Conservation (phyloP, 164 flowering plant genomes). For the Magnolia changhungtana region DNA sequence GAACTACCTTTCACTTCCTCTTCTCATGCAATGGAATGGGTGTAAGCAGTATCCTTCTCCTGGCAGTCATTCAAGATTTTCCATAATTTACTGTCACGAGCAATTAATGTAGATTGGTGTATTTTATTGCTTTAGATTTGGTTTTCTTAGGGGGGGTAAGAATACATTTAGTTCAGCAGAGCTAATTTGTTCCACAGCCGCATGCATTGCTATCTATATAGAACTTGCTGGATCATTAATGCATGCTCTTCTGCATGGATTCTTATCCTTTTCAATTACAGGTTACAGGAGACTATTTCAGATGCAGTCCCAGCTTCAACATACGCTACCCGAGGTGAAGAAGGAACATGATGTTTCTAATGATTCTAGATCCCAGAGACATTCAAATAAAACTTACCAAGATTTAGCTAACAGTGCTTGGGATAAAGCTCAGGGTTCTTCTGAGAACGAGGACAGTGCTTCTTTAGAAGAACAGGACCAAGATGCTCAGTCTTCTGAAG, state of each 20-base stretch:
- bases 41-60: too few species aligned
- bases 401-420: neutral
- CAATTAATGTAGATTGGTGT: too few species aligned
- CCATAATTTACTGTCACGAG: too few species aligned
- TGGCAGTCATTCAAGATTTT: too few species aligned
- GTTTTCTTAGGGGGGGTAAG: too few species aligned
- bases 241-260: neutral
- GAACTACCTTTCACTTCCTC: too few species aligned
- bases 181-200: too few species aligned
- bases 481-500: conserved; percentile 19
- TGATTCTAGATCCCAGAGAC: conserved; percentile 17
- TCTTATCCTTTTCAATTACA: neutral
- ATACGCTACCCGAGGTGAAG: conserved; percentile 14
- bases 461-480: conserved; percentile 25
- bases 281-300: conserved; percentile 4
- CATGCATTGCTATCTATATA: too few species aligned
- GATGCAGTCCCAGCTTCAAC: conserved; percentile 22
- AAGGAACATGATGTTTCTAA: conserved; percentile 19
- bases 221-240: too few species aligned
- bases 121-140: too few species aligned
- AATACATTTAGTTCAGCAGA: too few species aligned
- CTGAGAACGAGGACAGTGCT: conserved; percentile 19
- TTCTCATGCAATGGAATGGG: too few species aligned
- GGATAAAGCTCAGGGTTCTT: conserved; percentile 6
- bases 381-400: neutral